Conservation (phyloP, 2,329 filamentous ascomycete genomes). For the Beauveria scarabaeidicola region DNA sequence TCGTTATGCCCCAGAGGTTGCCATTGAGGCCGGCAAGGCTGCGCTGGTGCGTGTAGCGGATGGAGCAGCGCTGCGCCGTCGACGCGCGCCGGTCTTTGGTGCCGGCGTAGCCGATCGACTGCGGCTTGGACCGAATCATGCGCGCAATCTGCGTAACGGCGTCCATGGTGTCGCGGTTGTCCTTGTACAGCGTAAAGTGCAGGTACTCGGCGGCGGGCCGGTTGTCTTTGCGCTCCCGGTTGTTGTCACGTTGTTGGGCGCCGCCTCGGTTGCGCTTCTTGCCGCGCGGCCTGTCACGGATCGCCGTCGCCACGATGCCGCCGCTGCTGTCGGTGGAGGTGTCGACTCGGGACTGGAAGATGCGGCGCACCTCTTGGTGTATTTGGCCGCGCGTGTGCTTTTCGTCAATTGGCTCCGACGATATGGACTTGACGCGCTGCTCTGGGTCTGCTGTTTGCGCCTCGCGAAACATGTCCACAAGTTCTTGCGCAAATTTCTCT, state of each 20-base stretch:
- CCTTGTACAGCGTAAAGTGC: conserved; percentile 90
- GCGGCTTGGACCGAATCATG: conserved; percentile 63
- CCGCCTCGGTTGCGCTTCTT: conserved; percentile 18
- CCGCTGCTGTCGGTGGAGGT: conserved; percentile 54
- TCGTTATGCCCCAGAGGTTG: conserved; percentile 52
- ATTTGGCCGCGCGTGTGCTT: conserved; percentile 37
- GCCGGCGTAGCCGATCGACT: conserved; percentile 67
- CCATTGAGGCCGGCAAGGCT: conserved; percentile 57
- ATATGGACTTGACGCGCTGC: conserved; percentile 24
- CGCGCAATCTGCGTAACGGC: conserved; percentile 69
- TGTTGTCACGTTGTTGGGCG: conserved; percentile 15
- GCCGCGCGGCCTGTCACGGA: conserved; percentile 35
- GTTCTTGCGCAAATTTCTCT: conserved; percentile 29
- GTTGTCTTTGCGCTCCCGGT: conserved; percentile 20
- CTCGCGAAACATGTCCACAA: conserved; percentile 33
- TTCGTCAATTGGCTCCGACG: conserved; percentile 35
- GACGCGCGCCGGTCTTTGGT: conserved; percentile 87
- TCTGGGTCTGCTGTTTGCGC: conserved; percentile 23
- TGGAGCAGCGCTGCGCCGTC: conserved; percentile 74
- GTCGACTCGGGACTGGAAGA: conserved; percentile 72
- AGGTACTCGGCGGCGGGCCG: conserved; percentile 59
- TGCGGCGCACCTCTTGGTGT: conserved; percentile 60
- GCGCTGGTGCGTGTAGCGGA: conserved; percentile 41
- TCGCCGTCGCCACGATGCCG: conserved; percentile 58
- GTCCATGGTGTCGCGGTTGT: conserved; percentile 96